phyloP scores from a whole-genome alignment of 305 asterid genomes.

The Fraxinus albicans region DNA sequence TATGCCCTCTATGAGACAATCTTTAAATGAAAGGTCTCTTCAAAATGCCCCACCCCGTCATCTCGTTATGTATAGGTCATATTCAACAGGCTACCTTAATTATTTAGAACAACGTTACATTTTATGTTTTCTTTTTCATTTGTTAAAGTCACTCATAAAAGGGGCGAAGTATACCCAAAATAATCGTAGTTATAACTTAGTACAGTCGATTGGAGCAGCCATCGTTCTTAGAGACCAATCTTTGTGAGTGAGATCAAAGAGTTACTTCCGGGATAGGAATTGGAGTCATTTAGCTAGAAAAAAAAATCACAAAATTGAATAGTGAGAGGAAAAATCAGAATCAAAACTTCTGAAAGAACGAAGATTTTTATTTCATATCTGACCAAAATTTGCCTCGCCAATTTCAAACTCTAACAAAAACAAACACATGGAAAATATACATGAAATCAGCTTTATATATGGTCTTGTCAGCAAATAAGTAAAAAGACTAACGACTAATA shows the following conservation, averaged over 20 bases:
- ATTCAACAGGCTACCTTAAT: background rate
- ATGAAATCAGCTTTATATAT: too few relatives aligned
- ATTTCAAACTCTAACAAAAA: too few relatives aligned
- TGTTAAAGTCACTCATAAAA: background rate
- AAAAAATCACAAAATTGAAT: background rate
- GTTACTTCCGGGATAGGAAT: too few relatives aligned
- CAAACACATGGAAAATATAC: background rate
- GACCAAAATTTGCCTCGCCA: conserved; percentile 9
- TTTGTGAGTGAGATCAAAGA: background rate
- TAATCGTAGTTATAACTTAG: too few relatives aligned
- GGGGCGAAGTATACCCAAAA: background rate
- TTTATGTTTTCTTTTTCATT: too few relatives aligned
- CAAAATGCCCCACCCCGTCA: too few relatives aligned
- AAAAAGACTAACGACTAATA: background rate
- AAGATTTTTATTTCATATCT: background rate
- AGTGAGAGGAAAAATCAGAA: background rate
- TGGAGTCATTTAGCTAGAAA: background rate
- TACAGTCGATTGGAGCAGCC: background rate
- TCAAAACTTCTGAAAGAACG: background rate
- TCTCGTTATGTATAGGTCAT: too few relatives aligned
- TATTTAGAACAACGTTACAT: background rate
- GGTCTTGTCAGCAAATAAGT: background rate
- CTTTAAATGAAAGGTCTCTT: too few relatives aligned
- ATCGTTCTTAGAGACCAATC: too few relatives aligned
- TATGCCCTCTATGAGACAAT: too few relatives aligned